phyloP scores from a whole-genome alignment of 192 early-diverging fungal species.

The Coemansia sp. region DNA sequence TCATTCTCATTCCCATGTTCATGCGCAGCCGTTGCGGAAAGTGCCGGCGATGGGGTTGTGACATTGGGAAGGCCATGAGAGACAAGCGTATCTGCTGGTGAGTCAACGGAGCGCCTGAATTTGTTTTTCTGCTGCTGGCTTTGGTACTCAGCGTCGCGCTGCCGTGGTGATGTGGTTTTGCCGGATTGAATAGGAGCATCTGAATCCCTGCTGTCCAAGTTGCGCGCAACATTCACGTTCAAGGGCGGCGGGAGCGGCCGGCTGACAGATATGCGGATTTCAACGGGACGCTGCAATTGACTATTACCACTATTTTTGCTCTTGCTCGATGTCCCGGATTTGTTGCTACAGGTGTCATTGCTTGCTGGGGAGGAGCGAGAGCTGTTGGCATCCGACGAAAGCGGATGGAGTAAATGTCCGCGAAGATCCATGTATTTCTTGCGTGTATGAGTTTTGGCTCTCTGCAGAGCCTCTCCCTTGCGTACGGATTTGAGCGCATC shows the following conservation, averaged over 20 bases:
- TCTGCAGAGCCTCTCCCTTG: slow-evolving; percentile 34
- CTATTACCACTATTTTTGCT: not conserved
- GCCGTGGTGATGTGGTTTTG: slow-evolving; percentile 1
- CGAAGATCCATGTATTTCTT: slow-evolving; percentile 42
- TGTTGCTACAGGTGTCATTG: slow-evolving; percentile 6
- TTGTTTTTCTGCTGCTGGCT: not conserved
- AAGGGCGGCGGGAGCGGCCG: slow-evolving; percentile 31
- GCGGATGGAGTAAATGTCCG: slow-evolving; percentile 28
- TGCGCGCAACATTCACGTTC: slow-evolving; percentile 20
- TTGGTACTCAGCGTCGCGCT: not conserved
- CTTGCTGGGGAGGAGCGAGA: slow-evolving; percentile 3
- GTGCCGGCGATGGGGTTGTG: slow-evolving; percentile 2
- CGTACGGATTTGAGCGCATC: slow-evolving; percentile 20
- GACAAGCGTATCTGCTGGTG: slow-evolving; percentile 40
- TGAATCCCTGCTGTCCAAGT: not conserved
- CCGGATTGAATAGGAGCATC: not conserved
- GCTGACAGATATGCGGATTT: not conserved
- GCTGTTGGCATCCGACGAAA: slow-evolving; percentile 8
- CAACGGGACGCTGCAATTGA: not conserved
- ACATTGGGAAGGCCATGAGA: slow-evolving; percentile 13
- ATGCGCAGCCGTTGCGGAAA: not conserved
- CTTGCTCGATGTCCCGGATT: not conserved
- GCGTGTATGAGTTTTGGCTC: slow-evolving; percentile 47
- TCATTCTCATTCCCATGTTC: not conserved
- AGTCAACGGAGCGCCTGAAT: slow-evolving; percentile 16